Conservation (phyloP, 2,329 filamentous ascomycete genomes). For the Sclerotinia nivalis region DNA sequence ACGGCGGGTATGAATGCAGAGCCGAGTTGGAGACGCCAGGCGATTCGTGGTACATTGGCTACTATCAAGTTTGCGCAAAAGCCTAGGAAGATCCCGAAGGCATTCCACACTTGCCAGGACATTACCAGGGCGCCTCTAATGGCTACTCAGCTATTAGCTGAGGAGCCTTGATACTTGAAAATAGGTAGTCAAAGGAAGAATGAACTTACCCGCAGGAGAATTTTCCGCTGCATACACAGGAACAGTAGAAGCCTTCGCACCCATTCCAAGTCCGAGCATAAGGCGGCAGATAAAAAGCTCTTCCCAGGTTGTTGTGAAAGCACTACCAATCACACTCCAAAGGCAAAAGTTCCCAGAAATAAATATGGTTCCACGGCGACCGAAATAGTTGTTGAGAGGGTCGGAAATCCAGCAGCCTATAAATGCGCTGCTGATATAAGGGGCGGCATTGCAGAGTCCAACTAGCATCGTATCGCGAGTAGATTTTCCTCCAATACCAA, state of each 20-base stretch:
- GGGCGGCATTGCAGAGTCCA: constrained; percentile 56
- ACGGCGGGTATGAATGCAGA: constrained; percentile 66
- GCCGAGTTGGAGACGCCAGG: constrained; percentile 64
- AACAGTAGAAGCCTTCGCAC: constrained; percentile 52
- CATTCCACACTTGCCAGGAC: constrained; percentile 53
- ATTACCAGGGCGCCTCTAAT: constrained; percentile 58
- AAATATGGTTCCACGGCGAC: constrained; percentile 66
- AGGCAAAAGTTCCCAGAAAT: constrained; percentile 62
- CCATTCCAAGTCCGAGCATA: constrained; percentile 64
- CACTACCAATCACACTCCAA: constrained; percentile 61
- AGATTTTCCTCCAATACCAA: constrained; percentile 47
- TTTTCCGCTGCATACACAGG: constrained; percentile 58
- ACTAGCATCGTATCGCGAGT: constrained; percentile 55
- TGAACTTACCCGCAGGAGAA: constrained; percentile 47
- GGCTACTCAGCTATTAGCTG: not conserved
- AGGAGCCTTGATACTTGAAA: no score
- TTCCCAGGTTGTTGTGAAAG: constrained; percentile 58
- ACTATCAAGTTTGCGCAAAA: constrained; percentile 65
- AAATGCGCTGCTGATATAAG: constrained; percentile 46
- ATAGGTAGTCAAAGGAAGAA: not conserved
- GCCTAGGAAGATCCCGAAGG: constrained; percentile 68
- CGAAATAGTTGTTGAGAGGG: constrained; percentile 58
- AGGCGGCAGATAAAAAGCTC: constrained; percentile 57
- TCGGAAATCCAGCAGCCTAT: constrained; percentile 57
- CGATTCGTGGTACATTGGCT: constrained; percentile 55